phyloP scores from a whole-genome alignment of 2,329 filamentous ascomycete species.

The Apiospora koreana region DNA sequence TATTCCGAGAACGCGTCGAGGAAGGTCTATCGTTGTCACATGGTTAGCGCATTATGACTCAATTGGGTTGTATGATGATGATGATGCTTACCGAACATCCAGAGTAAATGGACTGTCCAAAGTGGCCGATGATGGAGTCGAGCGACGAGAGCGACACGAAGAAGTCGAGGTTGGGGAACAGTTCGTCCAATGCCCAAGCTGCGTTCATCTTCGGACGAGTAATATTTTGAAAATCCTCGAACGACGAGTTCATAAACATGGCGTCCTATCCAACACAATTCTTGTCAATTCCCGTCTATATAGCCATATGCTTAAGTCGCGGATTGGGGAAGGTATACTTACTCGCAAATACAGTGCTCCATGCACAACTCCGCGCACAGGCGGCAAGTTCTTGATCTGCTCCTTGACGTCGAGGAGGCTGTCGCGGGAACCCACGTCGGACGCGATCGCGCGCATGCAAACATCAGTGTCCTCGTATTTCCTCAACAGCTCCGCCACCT shows the following conservation, averaged over 20 bases:
- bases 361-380: constrained; percentile 2
- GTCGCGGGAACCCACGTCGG: background rate
- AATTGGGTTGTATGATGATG: background rate
- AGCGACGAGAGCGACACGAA: background rate
- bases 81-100: background rate
- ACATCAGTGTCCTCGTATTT: constrained; percentile 5
- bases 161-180: constrained; percentile 15
- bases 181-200: background rate
- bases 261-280: background rate
- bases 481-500: constrained; percentile 19
- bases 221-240: background rate
- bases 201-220: background rate
- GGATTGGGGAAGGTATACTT: constrained; percentile 8
- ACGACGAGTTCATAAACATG: background rate
- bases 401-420: background rate
- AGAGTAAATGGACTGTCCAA: background rate
- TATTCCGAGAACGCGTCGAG: constrained; percentile 9
- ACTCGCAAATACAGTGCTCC: background rate
- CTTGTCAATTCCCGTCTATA: background rate
- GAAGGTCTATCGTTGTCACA: background rate
- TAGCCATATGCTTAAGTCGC: too few species aligned
- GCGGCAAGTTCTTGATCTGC: background rate
- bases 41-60: background rate
- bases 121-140: background rate
- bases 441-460: background rate